Base-by-base conservation (phyloP, 495 filamentous ascomycete species). In the Terfezia claveryi region DNA sequence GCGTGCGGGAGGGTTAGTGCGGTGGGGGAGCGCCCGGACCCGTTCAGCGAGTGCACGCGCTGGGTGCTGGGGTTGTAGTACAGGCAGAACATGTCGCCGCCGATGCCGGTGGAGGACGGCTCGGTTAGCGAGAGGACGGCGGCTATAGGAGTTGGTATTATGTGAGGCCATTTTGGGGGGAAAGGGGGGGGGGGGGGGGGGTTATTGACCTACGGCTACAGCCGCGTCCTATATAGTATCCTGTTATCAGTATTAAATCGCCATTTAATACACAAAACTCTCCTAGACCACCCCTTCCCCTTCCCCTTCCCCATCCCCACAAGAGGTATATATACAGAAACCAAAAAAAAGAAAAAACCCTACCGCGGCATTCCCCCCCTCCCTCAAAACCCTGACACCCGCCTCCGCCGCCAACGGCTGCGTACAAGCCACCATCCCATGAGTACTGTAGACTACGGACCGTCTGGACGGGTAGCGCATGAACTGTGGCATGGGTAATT, bases 21-120 rank as follows among this genome's bases (percentile, higher is more conserved):
- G n/a, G 66, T 71, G 2, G 84, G 79, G 4, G 86, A 79, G 17
- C 92, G 77, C 14, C 91, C 91, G 1, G 87, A 94, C 27, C 88
- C 92, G 68, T 98, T 98, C 58, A 98, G 68, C 9, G 85, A 83
- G 57, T 79, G 80, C 10, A 95, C 78, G 56, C 81, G 84, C 61
- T 80, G 81, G 0, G 80, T 89, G 59, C 82, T 77, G 52, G 84
- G 82, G 62, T 86, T 74, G 70, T 92, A 96, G 74, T 80, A 96
- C 10, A 98, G 80, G 66, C 86, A 93, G 73, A 98, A 98, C 80
- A 94, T 87, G 69, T 98, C 91, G 37, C 91, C 91, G 56, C 92
- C 91, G 58, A 98, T 94, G n/a, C 91, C 91, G 3, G 91, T 96
- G 0, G 82, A 87, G 44, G 80, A 77, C 11, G 91, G 92, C 64